Evolutionary conservation across 2,329 filamentous ascomycete species (phyloP).

Genomic region (Aspergillus neotritici): DNA sequence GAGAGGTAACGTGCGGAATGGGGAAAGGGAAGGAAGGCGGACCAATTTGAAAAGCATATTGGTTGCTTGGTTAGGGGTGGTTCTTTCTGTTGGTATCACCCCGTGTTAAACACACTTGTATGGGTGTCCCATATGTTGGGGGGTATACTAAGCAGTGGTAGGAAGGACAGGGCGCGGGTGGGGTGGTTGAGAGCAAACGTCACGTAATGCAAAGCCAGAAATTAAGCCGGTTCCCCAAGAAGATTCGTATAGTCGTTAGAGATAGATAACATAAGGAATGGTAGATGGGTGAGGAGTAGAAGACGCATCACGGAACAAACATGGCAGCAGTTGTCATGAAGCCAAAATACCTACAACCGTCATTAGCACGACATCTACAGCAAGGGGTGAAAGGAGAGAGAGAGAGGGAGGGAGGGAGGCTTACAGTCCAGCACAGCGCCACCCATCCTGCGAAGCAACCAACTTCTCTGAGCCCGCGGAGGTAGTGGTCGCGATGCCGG

Average conservation of each 20-base stretch:
- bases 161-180: too few species aligned
- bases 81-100: too few species aligned
- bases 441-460: slow-evolving; percentile 36
- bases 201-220: too few species aligned
- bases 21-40: too few species aligned
- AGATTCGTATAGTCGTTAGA: slow-evolving; percentile 11
- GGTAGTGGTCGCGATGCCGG: slow-evolving; percentile 34
- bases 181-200: too few species aligned
- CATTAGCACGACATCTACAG: too few species aligned
- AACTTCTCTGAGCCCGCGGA: slow-evolving; percentile 31
- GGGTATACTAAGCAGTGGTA: too few species aligned
- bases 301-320: slow-evolving; percentile 28
- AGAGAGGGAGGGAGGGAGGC: slow-evolving; percentile 7
- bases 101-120: too few species aligned
- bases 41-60: too few species aligned
- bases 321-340: slow-evolving; percentile 37
- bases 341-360: slow-evolving; percentile 31
- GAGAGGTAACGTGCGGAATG: too few species aligned
- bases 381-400: neutral
- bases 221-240: slow-evolving; percentile 16
- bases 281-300: neutral
- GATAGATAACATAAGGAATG: neutral
- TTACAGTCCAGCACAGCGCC: slow-evolving; percentile 36
- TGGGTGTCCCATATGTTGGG: too few species aligned
- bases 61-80: too few species aligned